These are phyloP conservation scores for Tillandsia fasciculata DNA, from an alignment of 176 grass and related monocot genomes.

Conservation along the genomic window DNA sequence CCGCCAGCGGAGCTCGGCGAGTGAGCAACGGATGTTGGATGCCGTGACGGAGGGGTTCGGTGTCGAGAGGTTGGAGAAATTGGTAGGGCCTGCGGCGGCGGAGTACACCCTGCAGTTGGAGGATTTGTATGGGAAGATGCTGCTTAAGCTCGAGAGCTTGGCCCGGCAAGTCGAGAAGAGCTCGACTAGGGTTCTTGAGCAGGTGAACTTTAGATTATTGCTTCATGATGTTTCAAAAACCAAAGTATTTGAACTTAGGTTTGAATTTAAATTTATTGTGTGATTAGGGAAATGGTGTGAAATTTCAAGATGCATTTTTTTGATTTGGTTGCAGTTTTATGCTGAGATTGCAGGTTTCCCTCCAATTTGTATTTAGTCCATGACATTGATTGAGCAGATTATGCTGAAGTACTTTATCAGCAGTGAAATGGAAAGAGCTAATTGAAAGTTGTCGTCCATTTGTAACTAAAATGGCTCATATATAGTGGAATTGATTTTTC, in stretches of 20 bases:
- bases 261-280: too few relatives aligned
- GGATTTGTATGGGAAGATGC: conserved; percentile 47
- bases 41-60: conserved; percentile 33
- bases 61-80: conserved; percentile 21
- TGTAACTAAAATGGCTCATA: neutral
- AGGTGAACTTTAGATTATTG: conserved; percentile 18
- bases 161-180: conserved; percentile 52
- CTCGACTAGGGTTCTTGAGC: conserved; percentile 38
- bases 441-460: neutral
- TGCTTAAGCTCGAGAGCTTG: conserved; percentile 46
- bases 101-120: conserved; percentile 31
- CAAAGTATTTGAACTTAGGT: neutral
- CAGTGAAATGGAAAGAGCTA: neutral
- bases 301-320: too few relatives aligned
- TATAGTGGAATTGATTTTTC: too few relatives aligned
- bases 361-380: neutral
- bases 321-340: neutral
- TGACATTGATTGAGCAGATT: neutral
- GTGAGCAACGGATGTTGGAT: conserved; percentile 34
- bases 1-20: neutral
- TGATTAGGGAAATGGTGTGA: too few relatives aligned
- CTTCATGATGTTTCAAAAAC: neutral
- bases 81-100: conserved; percentile 11
- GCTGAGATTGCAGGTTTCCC: neutral
- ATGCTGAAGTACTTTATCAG: neutral